These are phyloP conservation scores for Russula dissimulans DNA, from an alignment of 768 basidiomycete species.

Conservation along the genomic window DNA sequence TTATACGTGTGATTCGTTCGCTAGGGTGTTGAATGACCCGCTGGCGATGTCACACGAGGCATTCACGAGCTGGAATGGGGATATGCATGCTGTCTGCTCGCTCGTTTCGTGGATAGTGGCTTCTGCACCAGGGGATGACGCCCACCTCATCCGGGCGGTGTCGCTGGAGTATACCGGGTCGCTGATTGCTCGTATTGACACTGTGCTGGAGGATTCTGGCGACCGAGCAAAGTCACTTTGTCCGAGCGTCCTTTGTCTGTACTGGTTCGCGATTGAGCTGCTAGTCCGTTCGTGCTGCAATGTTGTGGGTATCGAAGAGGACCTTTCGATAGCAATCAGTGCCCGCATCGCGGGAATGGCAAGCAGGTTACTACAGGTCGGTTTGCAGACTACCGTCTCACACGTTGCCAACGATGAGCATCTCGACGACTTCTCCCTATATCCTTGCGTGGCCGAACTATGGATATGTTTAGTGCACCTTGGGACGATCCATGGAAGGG, in stretches of 20 bases:
- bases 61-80: slow-evolving; percentile 32
- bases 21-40: slow-evolving; percentile 36
- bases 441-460: slow-evolving; percentile 45
- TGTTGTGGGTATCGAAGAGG: not conserved
- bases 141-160: slow-evolving; percentile 10
- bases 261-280: slow-evolving; percentile 18
- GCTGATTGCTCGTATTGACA: slow-evolving; percentile 14
- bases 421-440: slow-evolving; percentile 31
- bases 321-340: not conserved
- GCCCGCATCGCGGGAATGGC: slow-evolving; percentile 1
- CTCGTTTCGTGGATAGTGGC: slow-evolving; percentile 13
- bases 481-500: slow-evolving; percentile 15
- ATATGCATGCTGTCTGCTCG: slow-evolving; percentile 30
- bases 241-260: not conserved
- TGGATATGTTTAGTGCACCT: slow-evolving; percentile 70
- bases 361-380: slow-evolving; percentile 41
- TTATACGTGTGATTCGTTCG: slow-evolving; percentile 13
- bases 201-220: not conserved
- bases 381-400: slow-evolving; percentile 38
- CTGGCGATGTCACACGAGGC: slow-evolving; percentile 32
- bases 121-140: not conserved
- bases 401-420: slow-evolving; percentile 28
- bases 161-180: slow-evolving; percentile 11
- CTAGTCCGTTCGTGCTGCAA: slow-evolving; percentile 7
- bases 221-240: not conserved